Evolutionary conservation across 2,329 filamentous ascomycete species (phyloP).

Genomic region (Triangularia setosa): DNA sequence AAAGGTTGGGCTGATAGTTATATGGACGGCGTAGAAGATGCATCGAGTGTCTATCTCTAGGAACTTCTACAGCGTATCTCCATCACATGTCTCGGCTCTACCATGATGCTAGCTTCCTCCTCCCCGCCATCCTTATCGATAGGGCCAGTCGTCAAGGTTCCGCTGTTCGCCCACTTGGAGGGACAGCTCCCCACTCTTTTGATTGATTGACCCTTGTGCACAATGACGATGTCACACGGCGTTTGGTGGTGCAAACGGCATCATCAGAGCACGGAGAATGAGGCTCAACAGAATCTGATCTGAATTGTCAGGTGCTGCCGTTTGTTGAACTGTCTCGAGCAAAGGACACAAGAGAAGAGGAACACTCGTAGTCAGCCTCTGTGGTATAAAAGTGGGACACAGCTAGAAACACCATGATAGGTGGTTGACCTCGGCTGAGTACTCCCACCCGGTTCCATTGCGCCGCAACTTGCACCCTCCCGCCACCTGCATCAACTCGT

Average conservation of each 20-base stretch:
- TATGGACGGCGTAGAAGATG: not conserved
- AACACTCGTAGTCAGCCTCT: not conserved
- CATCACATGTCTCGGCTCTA: not conserved
- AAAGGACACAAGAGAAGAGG: too few relatives aligned
- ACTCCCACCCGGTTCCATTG: not conserved
- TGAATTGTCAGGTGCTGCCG: too few relatives aligned
- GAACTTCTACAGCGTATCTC: not conserved
- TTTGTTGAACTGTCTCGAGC: too few relatives aligned
- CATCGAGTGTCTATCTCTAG: too few relatives aligned
- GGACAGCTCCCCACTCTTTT: not conserved
- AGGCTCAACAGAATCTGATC: not conserved
- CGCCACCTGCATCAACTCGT: not conserved
- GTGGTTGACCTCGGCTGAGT: not conserved
- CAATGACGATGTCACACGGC: not conserved
- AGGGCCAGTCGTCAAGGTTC: constrained; percentile 6
- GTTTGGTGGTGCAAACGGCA: not conserved
- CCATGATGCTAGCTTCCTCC: not conserved
- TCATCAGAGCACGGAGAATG: not conserved
- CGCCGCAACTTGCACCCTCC: not conserved
- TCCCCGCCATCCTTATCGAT: not conserved
- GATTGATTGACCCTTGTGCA: not conserved
- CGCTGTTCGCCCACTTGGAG: too few relatives aligned
- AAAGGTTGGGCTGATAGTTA: too few relatives aligned
- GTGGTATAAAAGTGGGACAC: not conserved
- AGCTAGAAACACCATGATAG: not conserved